These are phyloP conservation scores for Xerocomus amazonicus DNA, from an alignment of 1,284 basidiomycete genomes.

Conservation along the genomic window DNA sequence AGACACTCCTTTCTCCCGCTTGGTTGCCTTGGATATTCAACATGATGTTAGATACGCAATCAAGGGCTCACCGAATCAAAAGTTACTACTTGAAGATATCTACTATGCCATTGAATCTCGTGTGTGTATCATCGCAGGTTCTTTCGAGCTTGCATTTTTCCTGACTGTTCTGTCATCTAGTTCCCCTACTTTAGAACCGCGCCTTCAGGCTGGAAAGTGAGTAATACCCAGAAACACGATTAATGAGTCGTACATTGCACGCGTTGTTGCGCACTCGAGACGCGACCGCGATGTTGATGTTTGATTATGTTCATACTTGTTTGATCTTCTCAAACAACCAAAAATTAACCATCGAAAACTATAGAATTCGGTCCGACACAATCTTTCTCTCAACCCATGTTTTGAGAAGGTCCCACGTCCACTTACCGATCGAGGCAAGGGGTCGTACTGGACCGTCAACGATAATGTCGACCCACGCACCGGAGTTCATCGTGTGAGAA, in stretches of 20 bases:
- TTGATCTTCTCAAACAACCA: slow-evolving; percentile 28
- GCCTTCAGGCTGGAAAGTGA: slow-evolving; percentile 82
- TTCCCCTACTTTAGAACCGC: slow-evolving; percentile 82
- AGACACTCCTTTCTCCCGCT: slow-evolving; percentile 1
- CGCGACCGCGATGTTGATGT: slow-evolving; percentile 59
- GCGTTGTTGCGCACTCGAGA: slow-evolving; percentile 18
- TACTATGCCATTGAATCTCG: slow-evolving; percentile 85
- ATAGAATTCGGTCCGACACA: slow-evolving; percentile 93
- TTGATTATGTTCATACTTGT: slow-evolving; percentile 52
- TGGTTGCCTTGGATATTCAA: slow-evolving; percentile 5
- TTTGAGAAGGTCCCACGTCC: slow-evolving; percentile 90
- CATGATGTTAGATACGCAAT: slow-evolving; percentile 65
- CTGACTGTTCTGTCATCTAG: slow-evolving; percentile 38
- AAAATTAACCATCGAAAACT: slow-evolving; percentile 17
- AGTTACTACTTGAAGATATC: slow-evolving; percentile 77
- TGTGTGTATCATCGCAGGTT: slow-evolving; percentile 41
- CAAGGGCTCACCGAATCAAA: slow-evolving; percentile 81
- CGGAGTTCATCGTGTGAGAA: slow-evolving; percentile 77
- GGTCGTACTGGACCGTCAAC: slow-evolving; percentile 85
- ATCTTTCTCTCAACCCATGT: slow-evolving; percentile 89
- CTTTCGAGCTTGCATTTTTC: neutral
- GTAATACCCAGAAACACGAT: slow-evolving; percentile 22
- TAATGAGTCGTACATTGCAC: neutral
- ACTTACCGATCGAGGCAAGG: slow-evolving; percentile 82
- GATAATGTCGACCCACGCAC: slow-evolving; percentile 83